Evolutionary conservation across 768 basidiomycete genomes (phyloP), one percentile per base, ranked within the genome.

Genomic region (Boletales sp.): DNA sequence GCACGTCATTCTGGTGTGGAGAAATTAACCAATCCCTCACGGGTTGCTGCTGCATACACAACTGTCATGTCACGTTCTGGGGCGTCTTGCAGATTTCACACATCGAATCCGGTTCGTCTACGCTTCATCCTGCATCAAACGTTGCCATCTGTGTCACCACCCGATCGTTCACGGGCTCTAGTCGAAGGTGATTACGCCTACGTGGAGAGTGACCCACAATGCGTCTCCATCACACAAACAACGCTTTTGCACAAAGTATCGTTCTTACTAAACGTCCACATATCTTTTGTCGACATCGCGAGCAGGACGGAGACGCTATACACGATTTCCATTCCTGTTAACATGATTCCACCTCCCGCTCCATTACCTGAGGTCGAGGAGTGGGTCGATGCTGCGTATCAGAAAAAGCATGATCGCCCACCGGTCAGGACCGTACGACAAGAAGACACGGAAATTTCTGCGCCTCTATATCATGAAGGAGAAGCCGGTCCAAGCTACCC

Each of bases 41-140:
- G 68, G 17, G 72, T 72, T 52, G 72, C 73, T 27, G 69, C 76
- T 15, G 68, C 74, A 37, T 77, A 79, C 56, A 71, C 74, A 35
- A 74, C 77, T 3, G 74, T 85, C 44, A 73, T 97, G 24, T 84
- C 91, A 12, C 81, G 87, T 8, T 93, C 94, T 13, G 95, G 95
- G 40, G 94, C 93, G 38, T 87, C 91, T 17, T 93, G 92, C 65
- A 84, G 92, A 40, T 93, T 97, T 64, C 93, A 97, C 57, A 80
- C 84, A 0, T 76, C 80, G 40, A 79, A 78, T 13, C 77, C 87
- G 4, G 79, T 94, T 52, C 87, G 78, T 55, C 75, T 91, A 35
- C 82, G 92, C 4, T 88, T 97, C 52, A 72, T 94, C 27, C 74
- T 97, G 14, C 91, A 91, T 59, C 84, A 81, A 45, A 71, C 77